These are phyloP conservation scores for Zoysia pacifica DNA, from an alignment of 176 grass and related monocot genomes.

Conservation along the genomic window DNA sequence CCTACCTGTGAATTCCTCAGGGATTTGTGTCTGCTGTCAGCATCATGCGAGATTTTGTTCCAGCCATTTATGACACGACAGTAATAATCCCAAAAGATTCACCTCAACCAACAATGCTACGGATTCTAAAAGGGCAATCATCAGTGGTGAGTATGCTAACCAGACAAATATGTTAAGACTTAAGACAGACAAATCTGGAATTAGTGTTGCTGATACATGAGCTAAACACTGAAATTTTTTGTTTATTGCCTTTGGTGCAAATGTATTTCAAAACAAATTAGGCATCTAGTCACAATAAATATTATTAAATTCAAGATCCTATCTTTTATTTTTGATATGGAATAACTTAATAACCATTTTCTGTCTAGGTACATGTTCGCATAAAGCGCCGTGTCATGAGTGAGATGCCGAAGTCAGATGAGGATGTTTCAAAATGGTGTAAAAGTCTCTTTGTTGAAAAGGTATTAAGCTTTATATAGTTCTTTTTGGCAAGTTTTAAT, in stretches of 20 bases:
- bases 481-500: constrained; percentile 8
- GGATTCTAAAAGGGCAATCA: constrained; percentile 89
- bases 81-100: constrained; percentile 89
- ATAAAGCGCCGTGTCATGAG: constrained; percentile 77
- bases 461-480: background rate
- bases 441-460: constrained; percentile 85
- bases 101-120: constrained; percentile 90
- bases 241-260: background rate
- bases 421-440: constrained; percentile 85
- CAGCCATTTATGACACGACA: constrained; percentile 90
- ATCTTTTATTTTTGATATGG: background rate
- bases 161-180: too few species aligned
- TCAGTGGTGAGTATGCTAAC: constrained; percentile 64
- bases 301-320: background rate
- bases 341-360: background rate
- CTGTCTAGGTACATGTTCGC: constrained; percentile 82
- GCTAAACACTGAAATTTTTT: constrained; percentile 10
- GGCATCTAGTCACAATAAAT: background rate
- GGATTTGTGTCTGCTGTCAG: constrained; percentile 94
- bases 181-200: background rate
- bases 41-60: constrained; percentile 89
- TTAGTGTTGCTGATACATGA: background rate
- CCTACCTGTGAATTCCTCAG: constrained; percentile 27
- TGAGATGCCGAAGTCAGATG: constrained; percentile 76
- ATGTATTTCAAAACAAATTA: background rate